Evolutionary conservation across 257 asterid genomes (phyloP), one percentile per base, ranked within the genome.

Genomic region (Primulina eburnea): DNA sequence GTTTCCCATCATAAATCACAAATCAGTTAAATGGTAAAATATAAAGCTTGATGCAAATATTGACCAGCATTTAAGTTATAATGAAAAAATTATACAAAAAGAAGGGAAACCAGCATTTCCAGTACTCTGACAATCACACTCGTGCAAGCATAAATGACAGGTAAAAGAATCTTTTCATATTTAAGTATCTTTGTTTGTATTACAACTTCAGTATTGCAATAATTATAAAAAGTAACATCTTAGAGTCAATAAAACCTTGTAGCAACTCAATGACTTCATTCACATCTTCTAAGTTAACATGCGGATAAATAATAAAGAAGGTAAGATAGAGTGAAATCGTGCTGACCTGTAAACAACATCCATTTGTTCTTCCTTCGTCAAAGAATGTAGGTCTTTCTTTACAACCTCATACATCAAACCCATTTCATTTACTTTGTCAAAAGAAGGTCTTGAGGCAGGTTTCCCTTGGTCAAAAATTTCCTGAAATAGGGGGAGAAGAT

Each of bases 331-430:
- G 68, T 28, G 67, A 68, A 66, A 8, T 64, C 70, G 70, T 56
- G 59, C 88, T 79, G 73, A 90, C 99, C 96, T 89, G 76, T 78
- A 79, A 68, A 93, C 88, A 21, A 84, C 86, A 85, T 86, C 94
- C 96, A 90, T 90, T 66, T 90, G 96, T 80, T 93, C 99, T 82
- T 93, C 97, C 78, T 69, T 81, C 9, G 97, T 84, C 70, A 93
- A 75, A 53, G 95, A 87, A 80, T 79, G 84, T 62, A 85, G 56
- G 81, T 93, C 95, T 83, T 87, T 90, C 86, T 77, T 80, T 72
- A 93, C 85, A 76, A 84, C 71, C 84, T 84, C 90, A 72, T 75
- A 87, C 58, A 82, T 61, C 72, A 78, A 70, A 57, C 75, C 88
- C 65, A 80, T 71, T 74, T 77, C 95, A 68, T 77, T 80, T 75